Evolutionary conservation across 805 yeast species (phyloP).

Genomic region (Ogataea thermomethanolica): DNA sequence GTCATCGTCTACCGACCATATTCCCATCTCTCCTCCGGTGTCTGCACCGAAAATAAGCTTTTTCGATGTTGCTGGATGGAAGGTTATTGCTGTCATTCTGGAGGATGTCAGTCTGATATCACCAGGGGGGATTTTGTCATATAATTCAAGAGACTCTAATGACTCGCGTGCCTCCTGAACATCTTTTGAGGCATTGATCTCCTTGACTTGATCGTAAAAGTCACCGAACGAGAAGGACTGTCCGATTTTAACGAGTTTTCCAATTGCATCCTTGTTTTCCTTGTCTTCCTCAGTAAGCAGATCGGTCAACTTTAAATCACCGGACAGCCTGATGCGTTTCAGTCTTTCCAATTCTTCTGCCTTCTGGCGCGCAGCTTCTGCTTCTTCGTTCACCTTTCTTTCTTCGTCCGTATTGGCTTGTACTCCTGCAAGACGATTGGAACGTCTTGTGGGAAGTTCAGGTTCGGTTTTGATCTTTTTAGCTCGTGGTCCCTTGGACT

Average conservation of each 20-base stretch:
- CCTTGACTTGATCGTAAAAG: conserved; percentile 53
- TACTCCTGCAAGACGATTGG: conserved; percentile 75
- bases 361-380: conserved; percentile 37
- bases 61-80: conserved; percentile 69
- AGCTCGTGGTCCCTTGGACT: conserved; percentile 27
- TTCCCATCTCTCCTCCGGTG: conserved; percentile 78
- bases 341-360: conserved; percentile 38
- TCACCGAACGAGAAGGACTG: conserved; percentile 65
- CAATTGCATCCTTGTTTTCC: conserved; percentile 31
- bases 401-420: conserved; percentile 45
- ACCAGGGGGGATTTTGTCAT: conserved; percentile 59
- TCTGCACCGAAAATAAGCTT: conserved; percentile 82
- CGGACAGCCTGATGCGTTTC: conserved; percentile 57
- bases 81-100: conserved; percentile 67
- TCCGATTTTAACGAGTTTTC: conserved; percentile 39
- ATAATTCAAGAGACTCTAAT: conserved; percentile 48
- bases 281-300: conserved; percentile 39
- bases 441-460: conserved; percentile 61
- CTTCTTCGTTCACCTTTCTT: conserved; percentile 37
- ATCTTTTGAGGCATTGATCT: conserved; percentile 37
- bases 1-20: conserved; percentile 70
- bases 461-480: conserved; percentile 30
- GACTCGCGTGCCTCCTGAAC: conserved; percentile 50
- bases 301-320: conserved; percentile 63
- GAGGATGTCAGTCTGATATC: conserved; percentile 68